Base-by-base conservation (phyloP, 352 stramenopile genomes). In the Globisporangium middletonii region DNA sequence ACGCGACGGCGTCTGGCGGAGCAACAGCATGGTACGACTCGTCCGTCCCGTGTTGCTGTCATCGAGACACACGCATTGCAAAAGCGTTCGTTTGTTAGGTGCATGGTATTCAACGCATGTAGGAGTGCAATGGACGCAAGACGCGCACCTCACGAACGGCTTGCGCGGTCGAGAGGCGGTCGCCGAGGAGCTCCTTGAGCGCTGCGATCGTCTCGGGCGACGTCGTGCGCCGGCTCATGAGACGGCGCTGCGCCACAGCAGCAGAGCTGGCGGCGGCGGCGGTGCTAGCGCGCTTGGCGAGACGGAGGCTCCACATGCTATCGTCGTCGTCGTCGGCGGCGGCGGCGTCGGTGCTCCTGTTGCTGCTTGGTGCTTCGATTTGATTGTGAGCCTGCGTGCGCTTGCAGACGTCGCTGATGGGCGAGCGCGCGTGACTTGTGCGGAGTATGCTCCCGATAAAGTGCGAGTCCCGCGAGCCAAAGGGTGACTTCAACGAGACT, bases 21-120 rank as follows among this genome's bases (percentile, higher is more conserved):
- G 75, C 62, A 5, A 84, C 72, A 2, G 76, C 70, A 74, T 98
- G 94, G 68, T 97, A 95, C 4, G 86, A 97, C 72, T 98, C 92
- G 27, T 97, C 91, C 43, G 75, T 78, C 19, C 89, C 94, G 67
- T 98, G 94, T 65, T 94, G 80, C 72, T 80, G 19, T 30, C 18
- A 15, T 37, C 4, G n/a, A 28, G 43, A 11, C 13, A 28, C 18
- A 0, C 8, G 27, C 5, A 13, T 15, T 9, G 19, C 13, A 12
- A 46, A 30, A 45, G 28, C 26, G 30, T n/a, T 16, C 38, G 38
- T 27, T 3, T n/a, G 45, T 13, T 33, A 12, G 3, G 18, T 50
- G 50, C 16, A 48, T 41, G 23, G 37, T n/a, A 55, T 44, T 47
- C 59, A n/a, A n/a, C n/a, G n/a, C n/a, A n/a, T n/a, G n/a, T n/a